phyloP scores from a whole-genome alignment of 2,329 filamentous ascomycete species.

The Hypoxylon sp. region DNA sequence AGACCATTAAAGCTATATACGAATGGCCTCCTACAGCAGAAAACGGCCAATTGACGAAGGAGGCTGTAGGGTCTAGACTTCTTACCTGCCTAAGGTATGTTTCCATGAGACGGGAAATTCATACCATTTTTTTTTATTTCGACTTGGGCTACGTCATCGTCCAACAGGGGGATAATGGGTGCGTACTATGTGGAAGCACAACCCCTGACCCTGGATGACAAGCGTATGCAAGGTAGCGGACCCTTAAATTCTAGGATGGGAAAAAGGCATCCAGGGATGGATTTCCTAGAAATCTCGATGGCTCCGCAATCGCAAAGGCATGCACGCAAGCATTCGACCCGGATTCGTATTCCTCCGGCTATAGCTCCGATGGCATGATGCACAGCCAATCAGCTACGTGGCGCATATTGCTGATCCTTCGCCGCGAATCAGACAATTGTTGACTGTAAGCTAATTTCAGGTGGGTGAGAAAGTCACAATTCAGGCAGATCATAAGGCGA shows the following conservation, averaged over 20 bases:
- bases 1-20: constrained; percentile 20
- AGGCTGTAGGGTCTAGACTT: constrained; percentile 28
- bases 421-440: constrained; percentile 19
- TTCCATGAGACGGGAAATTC: constrained; percentile 3
- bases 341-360: constrained; percentile 37
- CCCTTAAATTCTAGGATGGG: constrained; percentile 33
- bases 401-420: constrained; percentile 21
- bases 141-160: constrained; percentile 33
- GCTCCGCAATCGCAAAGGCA: constrained; percentile 37
- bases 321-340: constrained; percentile 12
- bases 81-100: not conserved
- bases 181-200: constrained; percentile 5
- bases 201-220: constrained; percentile 34
- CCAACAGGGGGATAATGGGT: not conserved
- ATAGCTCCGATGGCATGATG: constrained; percentile 15
- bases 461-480: constrained; percentile 14
- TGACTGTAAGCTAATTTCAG: constrained; percentile 16
- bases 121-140: not conserved
- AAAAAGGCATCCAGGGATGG: constrained; percentile 25
- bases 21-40: not conserved
- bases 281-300: constrained; percentile 35
- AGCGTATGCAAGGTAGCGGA: constrained; percentile 36
- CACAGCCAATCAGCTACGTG: constrained; percentile 30
- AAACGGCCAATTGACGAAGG: not conserved
- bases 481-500: constrained; percentile 40